These are phyloP conservation scores for Fusarium sp. DNA, from an alignment of 2,329 filamentous ascomycete genomes.

Conservation along the genomic window DNA sequence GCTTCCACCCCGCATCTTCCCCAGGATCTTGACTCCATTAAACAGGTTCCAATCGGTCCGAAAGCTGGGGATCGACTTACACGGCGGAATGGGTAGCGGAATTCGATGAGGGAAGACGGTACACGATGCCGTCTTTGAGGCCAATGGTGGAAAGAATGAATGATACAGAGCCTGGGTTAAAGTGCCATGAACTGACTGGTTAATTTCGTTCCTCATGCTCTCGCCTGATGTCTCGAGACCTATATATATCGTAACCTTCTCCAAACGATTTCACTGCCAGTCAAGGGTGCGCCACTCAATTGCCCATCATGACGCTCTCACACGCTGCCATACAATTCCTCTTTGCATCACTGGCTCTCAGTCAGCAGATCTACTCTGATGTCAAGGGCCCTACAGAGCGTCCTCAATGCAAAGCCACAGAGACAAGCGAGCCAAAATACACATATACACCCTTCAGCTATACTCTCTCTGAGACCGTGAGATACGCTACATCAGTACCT, in stretches of 20 bases:
- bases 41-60: slow-evolving; percentile 36
- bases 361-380: slow-evolving; percentile 47
- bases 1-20: slow-evolving; percentile 32
- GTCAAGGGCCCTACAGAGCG: slow-evolving; percentile 46
- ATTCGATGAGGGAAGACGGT: neutral
- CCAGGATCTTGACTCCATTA: slow-evolving; percentile 20
- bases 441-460: slow-evolving; percentile 48
- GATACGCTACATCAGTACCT: slow-evolving; percentile 49
- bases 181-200: neutral
- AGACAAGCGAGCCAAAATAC: slow-evolving; percentile 44
- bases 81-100: slow-evolving; percentile 12
- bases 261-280: neutral
- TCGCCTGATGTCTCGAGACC: neutral
- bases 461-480: slow-evolving; percentile 50
- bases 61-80: slow-evolving; percentile 26
- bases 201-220: neutral
- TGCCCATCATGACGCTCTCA: slow-evolving; percentile 27
- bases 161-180: neutral
- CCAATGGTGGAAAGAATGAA: neutral
- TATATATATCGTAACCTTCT: slow-evolving; percentile 15
- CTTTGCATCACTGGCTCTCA: slow-evolving; percentile 37
- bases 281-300: neutral
- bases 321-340: slow-evolving; percentile 31
- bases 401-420: slow-evolving; percentile 41
- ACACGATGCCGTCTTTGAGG: neutral